A percentile compares a stretch with the other conserved stretches of the same genome.
Evolutionary conservation across 306 rosid species (phyloP).

Genomic region (Vigna nakashimae): DNA sequence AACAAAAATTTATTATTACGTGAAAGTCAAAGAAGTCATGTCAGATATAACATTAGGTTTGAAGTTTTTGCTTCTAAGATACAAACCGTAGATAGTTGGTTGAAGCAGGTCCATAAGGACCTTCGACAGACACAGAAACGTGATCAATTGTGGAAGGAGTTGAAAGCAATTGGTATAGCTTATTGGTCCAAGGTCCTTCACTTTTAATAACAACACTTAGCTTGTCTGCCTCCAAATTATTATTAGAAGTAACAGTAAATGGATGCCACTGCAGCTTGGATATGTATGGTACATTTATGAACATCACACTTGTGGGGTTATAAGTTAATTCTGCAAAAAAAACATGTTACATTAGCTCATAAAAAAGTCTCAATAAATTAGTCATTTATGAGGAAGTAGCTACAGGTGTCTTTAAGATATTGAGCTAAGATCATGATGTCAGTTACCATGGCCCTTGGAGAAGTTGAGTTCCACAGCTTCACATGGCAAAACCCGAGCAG

Average conservation of each 20-base stretch:
- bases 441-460: slow-evolving; percentile 64
- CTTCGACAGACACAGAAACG: slow-evolving; percentile 71
- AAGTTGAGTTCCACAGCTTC: slow-evolving; percentile 77
- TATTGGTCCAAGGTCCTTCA: slow-evolving; percentile 75
- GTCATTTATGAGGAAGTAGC: background rate
- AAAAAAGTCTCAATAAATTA: background rate
- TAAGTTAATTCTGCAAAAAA: slow-evolving; percentile 63
- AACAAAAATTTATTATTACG: background rate
- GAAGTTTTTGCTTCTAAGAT: slow-evolving; percentile 6
- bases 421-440: background rate
- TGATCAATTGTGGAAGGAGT: slow-evolving; percentile 54
- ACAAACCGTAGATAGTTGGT: slow-evolving; percentile 62
- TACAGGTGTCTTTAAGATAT: background rate
- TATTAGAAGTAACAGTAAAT: slow-evolving; percentile 71
- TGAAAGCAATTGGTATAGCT: slow-evolving; percentile 68
- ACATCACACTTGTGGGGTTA: slow-evolving; percentile 72
- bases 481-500: slow-evolving; percentile 69
- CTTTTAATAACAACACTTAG: slow-evolving; percentile 71
- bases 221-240: slow-evolving; percentile 68
- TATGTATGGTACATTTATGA: slow-evolving; percentile 74
- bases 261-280: slow-evolving; percentile 98
- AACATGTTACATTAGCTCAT: background rate
- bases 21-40: background rate
- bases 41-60: background rate
- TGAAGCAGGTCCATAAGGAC: slow-evolving; percentile 79